These are phyloP conservation scores for Alternaria dauci DNA, from an alignment of 2,329 filamentous ascomycete species.

Conservation along the genomic window DNA sequence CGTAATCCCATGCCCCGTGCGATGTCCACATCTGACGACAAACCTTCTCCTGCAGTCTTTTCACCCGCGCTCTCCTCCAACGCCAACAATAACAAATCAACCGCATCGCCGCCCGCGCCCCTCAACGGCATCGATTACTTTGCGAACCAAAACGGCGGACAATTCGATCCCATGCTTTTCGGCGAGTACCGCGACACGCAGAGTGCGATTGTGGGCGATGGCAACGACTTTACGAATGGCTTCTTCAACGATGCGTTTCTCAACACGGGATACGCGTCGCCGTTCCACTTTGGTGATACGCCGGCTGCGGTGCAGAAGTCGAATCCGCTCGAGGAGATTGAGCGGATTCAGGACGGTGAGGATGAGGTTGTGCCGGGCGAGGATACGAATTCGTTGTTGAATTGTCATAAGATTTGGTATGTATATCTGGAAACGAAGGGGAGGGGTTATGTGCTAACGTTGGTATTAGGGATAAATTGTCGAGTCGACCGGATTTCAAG, in stretches of 20 bases:
- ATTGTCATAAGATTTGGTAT: constrained; percentile 93
- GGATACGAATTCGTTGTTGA: constrained; percentile 71
- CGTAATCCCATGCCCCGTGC: constrained; percentile 63
- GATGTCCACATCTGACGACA: constrained; percentile 54
- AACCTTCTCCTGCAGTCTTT: constrained; percentile 48
- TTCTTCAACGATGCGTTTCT: constrained; percentile 82
- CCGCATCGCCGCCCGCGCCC: constrained; percentile 52
- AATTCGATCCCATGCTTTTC: constrained; percentile 91
- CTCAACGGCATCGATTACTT: constrained; percentile 75
- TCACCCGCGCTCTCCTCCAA: not conserved
- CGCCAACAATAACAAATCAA: constrained; percentile 32
- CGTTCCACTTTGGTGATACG: constrained; percentile 73
- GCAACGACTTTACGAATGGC: constrained; percentile 70
- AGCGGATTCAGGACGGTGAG: constrained; percentile 76
- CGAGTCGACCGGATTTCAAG: constrained; percentile 85
- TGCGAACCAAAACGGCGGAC: constrained; percentile 79
- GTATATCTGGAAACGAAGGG: constrained; percentile 44
- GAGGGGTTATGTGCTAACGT: constrained; percentile 44
- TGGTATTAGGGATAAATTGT: constrained; percentile 79
- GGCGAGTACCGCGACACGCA: constrained; percentile 92
- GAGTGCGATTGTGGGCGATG: constrained; percentile 75
- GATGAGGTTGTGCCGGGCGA: constrained; percentile 68
- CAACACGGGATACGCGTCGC: constrained; percentile 76
- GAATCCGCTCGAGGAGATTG: constrained; percentile 79
- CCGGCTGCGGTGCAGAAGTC: constrained; percentile 55